Conservation (phyloP, 2,329 filamentous ascomycete genomes). For the Fulvia fulva region DNA sequence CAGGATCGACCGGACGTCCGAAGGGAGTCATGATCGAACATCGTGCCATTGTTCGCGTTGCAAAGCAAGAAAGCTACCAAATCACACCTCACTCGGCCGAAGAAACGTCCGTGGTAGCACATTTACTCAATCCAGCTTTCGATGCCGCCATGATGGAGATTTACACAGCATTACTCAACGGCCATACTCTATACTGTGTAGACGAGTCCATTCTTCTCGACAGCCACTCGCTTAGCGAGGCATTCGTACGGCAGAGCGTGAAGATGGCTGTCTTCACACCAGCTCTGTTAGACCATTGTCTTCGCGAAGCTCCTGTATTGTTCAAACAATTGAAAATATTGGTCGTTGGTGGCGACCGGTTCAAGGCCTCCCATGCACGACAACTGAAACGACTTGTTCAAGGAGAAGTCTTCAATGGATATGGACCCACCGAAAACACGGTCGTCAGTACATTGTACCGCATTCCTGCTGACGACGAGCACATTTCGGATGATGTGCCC, state of each 20-base stretch:
- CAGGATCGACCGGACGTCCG: conserved; percentile 16
- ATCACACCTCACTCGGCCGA: too few relatives aligned
- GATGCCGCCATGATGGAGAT: conserved; percentile 35
- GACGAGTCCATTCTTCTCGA: background rate
- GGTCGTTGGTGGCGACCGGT: background rate
- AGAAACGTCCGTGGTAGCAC: too few relatives aligned
- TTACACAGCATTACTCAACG: conserved; percentile 25
- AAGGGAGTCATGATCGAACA: conserved; percentile 17
- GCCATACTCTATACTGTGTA: conserved; percentile 3
- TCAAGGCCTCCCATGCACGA: background rate
- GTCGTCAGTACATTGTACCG: conserved; percentile 9
- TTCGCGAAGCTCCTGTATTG: background rate
- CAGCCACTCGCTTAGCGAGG: background rate
- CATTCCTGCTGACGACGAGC: conserved; percentile 25
- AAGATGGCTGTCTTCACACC: conserved; percentile 8
- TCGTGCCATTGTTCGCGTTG: background rate
- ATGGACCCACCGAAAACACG: conserved; percentile 13
- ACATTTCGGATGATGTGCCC: conserved; percentile 2
- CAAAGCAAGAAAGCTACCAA: too few relatives aligned
- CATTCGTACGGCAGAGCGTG: background rate
- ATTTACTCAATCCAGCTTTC: conserved; percentile 1
- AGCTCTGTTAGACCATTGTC: conserved; percentile 1
- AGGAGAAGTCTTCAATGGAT: conserved; percentile 5
- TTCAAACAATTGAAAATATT: background rate
- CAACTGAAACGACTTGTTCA: background rate